Evolutionary conservation across 345 rosid genomes (phyloP).

Genomic region (Rubroshorea leprosula): DNA sequence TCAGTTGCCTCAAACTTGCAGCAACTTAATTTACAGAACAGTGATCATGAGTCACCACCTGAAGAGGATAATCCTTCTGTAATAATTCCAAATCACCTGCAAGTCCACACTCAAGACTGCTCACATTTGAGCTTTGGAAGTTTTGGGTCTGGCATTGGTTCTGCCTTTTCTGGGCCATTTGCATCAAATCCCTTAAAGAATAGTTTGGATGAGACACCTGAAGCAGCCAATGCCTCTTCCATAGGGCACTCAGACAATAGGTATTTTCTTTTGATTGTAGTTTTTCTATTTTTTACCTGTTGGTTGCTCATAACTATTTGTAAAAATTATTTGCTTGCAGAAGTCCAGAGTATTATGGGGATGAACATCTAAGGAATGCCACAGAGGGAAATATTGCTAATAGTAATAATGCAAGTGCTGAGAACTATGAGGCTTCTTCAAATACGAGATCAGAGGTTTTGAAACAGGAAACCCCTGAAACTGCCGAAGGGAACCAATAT

Average conservation of each 20-base stretch:
- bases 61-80: slow-evolving; percentile 77
- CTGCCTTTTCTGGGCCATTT: slow-evolving; percentile 43
- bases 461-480: slow-evolving; percentile 57
- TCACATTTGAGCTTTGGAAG: slow-evolving; percentile 95
- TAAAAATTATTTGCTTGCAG: slow-evolving; percentile 29
- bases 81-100: slow-evolving; percentile 89
- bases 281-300: neutral
- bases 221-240: slow-evolving; percentile 39
- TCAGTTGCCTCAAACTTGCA: slow-evolving; percentile 53
- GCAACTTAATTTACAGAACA: slow-evolving; percentile 49
- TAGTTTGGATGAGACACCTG: slow-evolving; percentile 57
- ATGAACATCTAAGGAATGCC: slow-evolving; percentile 53
- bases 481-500: slow-evolving; percentile 61
- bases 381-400: slow-evolving; percentile 52
- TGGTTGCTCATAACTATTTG: neutral
- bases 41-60: slow-evolving; percentile 39
- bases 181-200: slow-evolving; percentile 47
- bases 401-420: slow-evolving; percentile 37
- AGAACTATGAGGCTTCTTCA: slow-evolving; percentile 53
- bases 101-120: slow-evolving; percentile 77
- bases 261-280: slow-evolving; percentile 21
- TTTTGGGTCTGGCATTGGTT: slow-evolving; percentile 59
- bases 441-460: slow-evolving; percentile 55
- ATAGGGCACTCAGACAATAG: slow-evolving; percentile 57
- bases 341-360: slow-evolving; percentile 66